Evolutionary conservation across 768 basidiomycete genomes (phyloP).

Genomic region (Hygrocybe punicea): DNA sequence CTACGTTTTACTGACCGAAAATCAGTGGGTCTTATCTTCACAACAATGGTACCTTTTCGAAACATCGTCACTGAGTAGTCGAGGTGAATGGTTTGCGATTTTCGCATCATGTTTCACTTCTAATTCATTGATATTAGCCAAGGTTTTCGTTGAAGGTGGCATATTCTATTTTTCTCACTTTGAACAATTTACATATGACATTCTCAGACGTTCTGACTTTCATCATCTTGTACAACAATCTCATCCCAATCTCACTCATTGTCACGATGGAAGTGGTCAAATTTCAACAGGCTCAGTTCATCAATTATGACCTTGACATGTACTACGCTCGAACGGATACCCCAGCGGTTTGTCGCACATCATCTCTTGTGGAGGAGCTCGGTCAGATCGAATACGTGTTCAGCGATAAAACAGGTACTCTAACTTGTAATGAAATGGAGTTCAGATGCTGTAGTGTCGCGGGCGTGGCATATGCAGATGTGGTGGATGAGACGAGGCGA

Average conservation of each 20-base stretch:
- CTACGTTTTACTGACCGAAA: background rate
- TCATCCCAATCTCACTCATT: constrained; percentile 98
- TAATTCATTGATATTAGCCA: constrained; percentile 44
- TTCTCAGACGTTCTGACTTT: constrained; percentile 89
- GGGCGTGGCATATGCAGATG: constrained; percentile 85
- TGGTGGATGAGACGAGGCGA: constrained; percentile 80
- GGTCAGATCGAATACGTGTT: constrained; percentile 98
- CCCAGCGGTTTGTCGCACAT: constrained; percentile 95
- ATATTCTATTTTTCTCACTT: background rate
- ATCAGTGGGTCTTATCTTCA: constrained; percentile 73
- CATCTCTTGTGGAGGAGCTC: constrained; percentile 95
- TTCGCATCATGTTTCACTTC: constrained; percentile 2
- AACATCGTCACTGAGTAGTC: constrained; percentile 51
- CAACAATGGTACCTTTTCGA: constrained; percentile 90
- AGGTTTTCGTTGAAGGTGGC: constrained; percentile 79
- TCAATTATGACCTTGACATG: constrained; percentile 98
- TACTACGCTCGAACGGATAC: constrained; percentile 95
- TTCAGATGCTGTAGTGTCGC: constrained; percentile 87
- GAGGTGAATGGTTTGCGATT: constrained; percentile 47
- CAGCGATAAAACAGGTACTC: constrained; percentile 91
- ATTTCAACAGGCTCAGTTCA: constrained; percentile 94
- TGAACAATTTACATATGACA: constrained; percentile 13
- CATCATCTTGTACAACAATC: constrained; percentile 97
- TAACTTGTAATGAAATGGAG: constrained; percentile 98
- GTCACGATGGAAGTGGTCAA: constrained; percentile 99